Conservation (phyloP, 768 basidiomycete genomes). For the Leccinum incarnatum region DNA sequence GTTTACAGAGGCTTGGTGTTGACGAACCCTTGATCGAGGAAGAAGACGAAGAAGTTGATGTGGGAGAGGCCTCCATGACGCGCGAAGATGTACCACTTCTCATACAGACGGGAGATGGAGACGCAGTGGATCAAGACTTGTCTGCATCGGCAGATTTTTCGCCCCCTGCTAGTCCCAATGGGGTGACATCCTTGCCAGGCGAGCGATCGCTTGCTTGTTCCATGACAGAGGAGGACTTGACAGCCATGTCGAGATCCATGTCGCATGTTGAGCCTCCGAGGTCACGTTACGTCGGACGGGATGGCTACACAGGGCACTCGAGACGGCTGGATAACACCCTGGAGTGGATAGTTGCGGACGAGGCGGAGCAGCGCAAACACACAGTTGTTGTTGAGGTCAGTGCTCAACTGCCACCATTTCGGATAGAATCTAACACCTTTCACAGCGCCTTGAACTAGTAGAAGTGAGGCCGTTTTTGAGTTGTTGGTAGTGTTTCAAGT, state of each 20-base stretch:
- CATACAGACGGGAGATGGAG: conserved; percentile 32
- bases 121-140: conserved; percentile 10
- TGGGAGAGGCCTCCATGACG: conserved; percentile 48
- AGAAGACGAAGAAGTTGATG: conserved; percentile 60
- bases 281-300: conserved; percentile 37
- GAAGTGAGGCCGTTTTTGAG: conserved; percentile 66
- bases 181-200: conserved; percentile 54
- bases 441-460: conserved; percentile 71
- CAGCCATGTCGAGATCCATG: conserved; percentile 72
- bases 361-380: conserved; percentile 45
- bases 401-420: not conserved
- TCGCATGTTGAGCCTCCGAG: conserved; percentile 61
- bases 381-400: conserved; percentile 73
- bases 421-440: conserved; percentile 2
- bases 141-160: conserved; percentile 46
- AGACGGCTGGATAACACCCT: conserved; percentile 33
- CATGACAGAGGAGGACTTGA: conserved; percentile 66
- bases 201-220: conserved; percentile 52
- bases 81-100: conserved; percentile 14
- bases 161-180: conserved; percentile 54
- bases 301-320: conserved; percentile 27
- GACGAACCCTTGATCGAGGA: conserved; percentile 50
- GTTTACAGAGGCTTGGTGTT: conserved; percentile 68
- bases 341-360: conserved; percentile 46
- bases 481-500: conserved; percentile 51